Evolutionary conservation across 768 basidiomycete species (phyloP).

Genomic region (Rhodotorula taiwanensis): DNA sequence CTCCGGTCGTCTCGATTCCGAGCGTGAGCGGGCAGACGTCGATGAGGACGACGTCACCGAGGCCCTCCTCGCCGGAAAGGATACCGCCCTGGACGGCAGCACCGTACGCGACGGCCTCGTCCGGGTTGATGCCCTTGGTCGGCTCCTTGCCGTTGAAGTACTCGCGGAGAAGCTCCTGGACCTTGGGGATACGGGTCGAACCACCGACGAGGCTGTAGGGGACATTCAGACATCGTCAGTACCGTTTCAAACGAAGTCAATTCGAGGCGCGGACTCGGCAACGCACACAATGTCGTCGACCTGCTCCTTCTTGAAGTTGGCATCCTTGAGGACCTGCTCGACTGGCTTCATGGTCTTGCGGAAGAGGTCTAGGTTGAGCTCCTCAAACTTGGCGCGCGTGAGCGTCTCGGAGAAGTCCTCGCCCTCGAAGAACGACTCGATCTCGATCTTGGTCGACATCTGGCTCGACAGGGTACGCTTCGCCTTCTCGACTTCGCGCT

Average conservation of each 20-base stretch:
- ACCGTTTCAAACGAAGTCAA: no score
- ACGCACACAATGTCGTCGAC: conserved; percentile 64
- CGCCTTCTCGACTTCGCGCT: conserved; percentile 88
- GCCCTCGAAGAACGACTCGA: conserved; percentile 90
- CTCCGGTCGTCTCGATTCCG: conserved; percentile 82
- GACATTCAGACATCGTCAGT: conserved; percentile 40
- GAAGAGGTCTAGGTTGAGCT: conserved; percentile 98
- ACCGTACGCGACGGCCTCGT: conserved; percentile 98
- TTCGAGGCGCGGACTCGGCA: background rate
- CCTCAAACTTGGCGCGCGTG: conserved; percentile 97
- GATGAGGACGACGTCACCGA: conserved; percentile 83
- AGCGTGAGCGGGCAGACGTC: conserved; percentile 95
- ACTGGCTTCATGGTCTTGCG: conserved; percentile 99
- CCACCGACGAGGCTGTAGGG: conserved; percentile 79
- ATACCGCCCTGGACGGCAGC: conserved; percentile 98
- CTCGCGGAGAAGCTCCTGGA: conserved; percentile 95
- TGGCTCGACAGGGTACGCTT: conserved; percentile 89
- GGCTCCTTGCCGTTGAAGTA: conserved; percentile 95
- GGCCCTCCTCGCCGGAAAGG: conserved; percentile 86
- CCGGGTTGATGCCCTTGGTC: conserved; percentile 97
- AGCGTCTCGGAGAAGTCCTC: conserved; percentile 96
- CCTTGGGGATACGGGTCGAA: conserved; percentile 99
- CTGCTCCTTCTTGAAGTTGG: conserved; percentile 95
- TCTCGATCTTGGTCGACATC: conserved; percentile 84
- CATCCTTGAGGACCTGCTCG: conserved; percentile 96